phyloP scores from a whole-genome alignment of 179 eudicot genomes.

The Patellifolia procumbens region DNA sequence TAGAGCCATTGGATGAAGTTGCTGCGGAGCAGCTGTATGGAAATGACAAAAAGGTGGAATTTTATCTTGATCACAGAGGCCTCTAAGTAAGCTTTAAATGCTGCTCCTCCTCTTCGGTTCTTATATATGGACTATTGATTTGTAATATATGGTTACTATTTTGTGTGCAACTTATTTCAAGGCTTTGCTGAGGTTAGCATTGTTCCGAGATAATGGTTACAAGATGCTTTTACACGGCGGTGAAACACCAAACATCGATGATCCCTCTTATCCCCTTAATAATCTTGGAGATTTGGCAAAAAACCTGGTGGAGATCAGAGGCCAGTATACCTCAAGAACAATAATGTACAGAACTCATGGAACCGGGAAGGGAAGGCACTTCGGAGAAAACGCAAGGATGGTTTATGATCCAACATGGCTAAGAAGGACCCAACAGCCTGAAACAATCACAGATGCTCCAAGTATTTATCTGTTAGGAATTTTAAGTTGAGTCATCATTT shows the following conservation, averaged over 20 bases:
- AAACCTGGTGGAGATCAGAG: constrained; percentile 40
- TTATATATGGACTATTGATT: neutral
- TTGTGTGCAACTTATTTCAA: constrained; percentile 37
- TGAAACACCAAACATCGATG: constrained; percentile 56
- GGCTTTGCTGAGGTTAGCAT: constrained; percentile 69
- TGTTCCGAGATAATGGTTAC: constrained; percentile 72
- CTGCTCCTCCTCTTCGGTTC: constrained; percentile 9
- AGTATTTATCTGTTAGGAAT: constrained; percentile 37
- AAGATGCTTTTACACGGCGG: constrained; percentile 97
- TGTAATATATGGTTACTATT: constrained; percentile 6
- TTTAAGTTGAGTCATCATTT: neutral
- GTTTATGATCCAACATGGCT: constrained; percentile 66
- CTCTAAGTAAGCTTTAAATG: constrained; percentile 54
- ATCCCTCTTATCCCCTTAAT: constrained; percentile 34
- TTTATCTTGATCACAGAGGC: constrained; percentile 76
- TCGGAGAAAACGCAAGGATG: constrained; percentile 77
- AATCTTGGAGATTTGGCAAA: constrained; percentile 36
- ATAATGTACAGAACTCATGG: constrained; percentile 38
- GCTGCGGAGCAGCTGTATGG: constrained; percentile 74
- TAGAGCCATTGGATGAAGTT: constrained; percentile 93
- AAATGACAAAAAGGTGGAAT: constrained; percentile 88
- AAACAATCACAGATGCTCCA: constrained; percentile 44
- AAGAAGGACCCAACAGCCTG: constrained; percentile 56
- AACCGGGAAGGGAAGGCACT: constrained; percentile 79
- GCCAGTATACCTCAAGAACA: constrained; percentile 37